Evolutionary conservation across 2,329 filamentous ascomycete genomes (phyloP).

Genomic region (Calcarisporium arbuscula): DNA sequence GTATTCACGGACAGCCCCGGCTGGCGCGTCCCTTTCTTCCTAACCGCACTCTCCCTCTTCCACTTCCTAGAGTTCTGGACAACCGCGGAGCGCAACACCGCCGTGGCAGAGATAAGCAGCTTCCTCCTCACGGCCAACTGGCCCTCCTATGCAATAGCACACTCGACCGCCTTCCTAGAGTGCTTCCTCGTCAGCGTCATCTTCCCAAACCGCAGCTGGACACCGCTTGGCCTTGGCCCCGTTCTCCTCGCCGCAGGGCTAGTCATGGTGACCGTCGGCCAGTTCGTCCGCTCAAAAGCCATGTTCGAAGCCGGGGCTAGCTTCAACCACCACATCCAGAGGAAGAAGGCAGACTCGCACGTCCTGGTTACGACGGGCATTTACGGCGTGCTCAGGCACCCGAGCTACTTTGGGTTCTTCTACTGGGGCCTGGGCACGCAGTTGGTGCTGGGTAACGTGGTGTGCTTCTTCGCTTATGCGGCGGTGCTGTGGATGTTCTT

Average conservation of each 20-base stretch:
- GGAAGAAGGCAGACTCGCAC: slow-evolving; percentile 61
- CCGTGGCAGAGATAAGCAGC: slow-evolving; percentile 61
- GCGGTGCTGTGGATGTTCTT: slow-evolving; percentile 85
- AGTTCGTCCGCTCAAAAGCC: slow-evolving; percentile 68
- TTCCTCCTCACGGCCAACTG: slow-evolving; percentile 87
- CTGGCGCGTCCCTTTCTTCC: slow-evolving; percentile 62
- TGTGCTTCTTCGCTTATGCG: slow-evolving; percentile 71
- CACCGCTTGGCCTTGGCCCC: slow-evolving; percentile 36
- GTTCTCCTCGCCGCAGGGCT: slow-evolving; percentile 52
- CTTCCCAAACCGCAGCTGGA: slow-evolving; percentile 44
- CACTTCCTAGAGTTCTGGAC: slow-evolving; percentile 97
- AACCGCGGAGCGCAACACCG: slow-evolving; percentile 78
- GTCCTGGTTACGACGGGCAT: slow-evolving; percentile 76
- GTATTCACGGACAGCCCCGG: slow-evolving; percentile 36
- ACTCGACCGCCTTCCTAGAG: slow-evolving; percentile 68
- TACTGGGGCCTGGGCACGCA: slow-evolving; percentile 98
- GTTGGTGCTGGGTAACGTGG: slow-evolving; percentile 74
- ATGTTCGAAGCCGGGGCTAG: slow-evolving; percentile 86
- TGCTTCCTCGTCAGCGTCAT: slow-evolving; percentile 55
- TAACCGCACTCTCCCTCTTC: slow-evolving; percentile 66
- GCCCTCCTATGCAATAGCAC: slow-evolving; percentile 75
- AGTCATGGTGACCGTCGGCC: slow-evolving; percentile 59
- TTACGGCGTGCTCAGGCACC: slow-evolving; percentile 72
- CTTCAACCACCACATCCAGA: slow-evolving; percentile 86
- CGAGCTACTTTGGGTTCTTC: slow-evolving; percentile 96